These are phyloP conservation scores for Candolleomyces aberdarensis DNA, from an alignment of 768 basidiomycete species.

Conservation along the genomic window DNA sequence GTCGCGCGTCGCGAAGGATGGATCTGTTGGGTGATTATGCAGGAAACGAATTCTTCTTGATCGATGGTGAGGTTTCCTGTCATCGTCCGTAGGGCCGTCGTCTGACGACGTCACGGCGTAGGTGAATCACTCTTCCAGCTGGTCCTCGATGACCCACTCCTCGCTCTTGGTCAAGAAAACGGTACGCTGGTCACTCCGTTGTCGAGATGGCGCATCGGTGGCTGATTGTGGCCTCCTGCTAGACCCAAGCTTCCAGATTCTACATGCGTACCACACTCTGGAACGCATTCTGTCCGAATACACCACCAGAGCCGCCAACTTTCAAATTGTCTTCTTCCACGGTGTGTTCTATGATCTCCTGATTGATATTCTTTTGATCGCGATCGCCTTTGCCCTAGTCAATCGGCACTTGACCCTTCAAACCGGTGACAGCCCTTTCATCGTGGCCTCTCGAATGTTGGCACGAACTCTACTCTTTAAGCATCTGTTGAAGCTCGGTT, in stretches of 20 bases:
- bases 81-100: slow-evolving; percentile 1
- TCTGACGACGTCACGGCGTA: slow-evolving; percentile 17
- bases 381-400: slow-evolving; percentile 26
- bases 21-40: slow-evolving; percentile 72
- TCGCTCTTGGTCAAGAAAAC: slow-evolving; percentile 48
- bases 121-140: slow-evolving; percentile 61
- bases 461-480: slow-evolving; percentile 50
- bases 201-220: neutral
- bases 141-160: slow-evolving; percentile 58
- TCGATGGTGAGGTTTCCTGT: slow-evolving; percentile 47
- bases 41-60: slow-evolving; percentile 60
- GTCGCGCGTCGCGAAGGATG: slow-evolving; percentile 40
- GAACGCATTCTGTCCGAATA: slow-evolving; percentile 53
- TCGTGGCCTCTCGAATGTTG: slow-evolving; percentile 45
- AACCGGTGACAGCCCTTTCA: slow-evolving; percentile 32
- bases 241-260: slow-evolving; percentile 59
- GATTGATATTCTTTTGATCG: neutral
- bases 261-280: slow-evolving; percentile 56
- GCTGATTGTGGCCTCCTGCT: neutral
- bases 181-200: slow-evolving; percentile 29
- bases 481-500: slow-evolving; percentile 40
- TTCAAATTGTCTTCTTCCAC: slow-evolving; percentile 65
- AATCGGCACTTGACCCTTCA: slow-evolving; percentile 39
- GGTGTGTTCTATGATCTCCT: slow-evolving; percentile 27
- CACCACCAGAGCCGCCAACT: slow-evolving; percentile 45